Conservation (phyloP, 306 rosid species). For the Lagenaria siceraria region DNA sequence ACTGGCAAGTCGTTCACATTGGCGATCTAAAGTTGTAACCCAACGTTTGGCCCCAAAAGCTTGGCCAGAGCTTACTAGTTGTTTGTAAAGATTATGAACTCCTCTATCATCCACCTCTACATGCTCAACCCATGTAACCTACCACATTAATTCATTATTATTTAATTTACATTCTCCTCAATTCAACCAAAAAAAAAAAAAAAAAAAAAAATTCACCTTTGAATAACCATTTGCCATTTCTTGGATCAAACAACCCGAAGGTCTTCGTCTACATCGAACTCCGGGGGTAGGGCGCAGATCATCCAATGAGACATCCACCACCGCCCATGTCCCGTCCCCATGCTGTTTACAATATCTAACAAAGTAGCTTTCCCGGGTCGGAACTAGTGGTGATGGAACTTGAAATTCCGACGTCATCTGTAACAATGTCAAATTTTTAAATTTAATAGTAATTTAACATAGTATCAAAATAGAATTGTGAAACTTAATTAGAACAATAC, state of each 20-base stretch:
- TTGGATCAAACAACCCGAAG: slow-evolving; percentile 92
- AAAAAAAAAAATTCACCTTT: slow-evolving; percentile 29
- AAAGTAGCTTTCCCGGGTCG: slow-evolving; percentile 79
- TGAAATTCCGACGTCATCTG: slow-evolving; percentile 94
- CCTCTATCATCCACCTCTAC: slow-evolving; percentile 91
- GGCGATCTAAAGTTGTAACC: slow-evolving; percentile 84
- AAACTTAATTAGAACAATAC: not conserved
- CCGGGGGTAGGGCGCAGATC: slow-evolving; percentile 54
- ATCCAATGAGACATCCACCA: slow-evolving; percentile 88
- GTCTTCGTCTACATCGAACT: slow-evolving; percentile 62
- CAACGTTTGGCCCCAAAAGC: slow-evolving; percentile 96
- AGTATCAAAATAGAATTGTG: not conserved
- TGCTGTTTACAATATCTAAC: slow-evolving; percentile 91
- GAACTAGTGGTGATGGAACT: slow-evolving; percentile 89
- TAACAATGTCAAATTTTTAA: not conserved
- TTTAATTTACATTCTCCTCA: not conserved
- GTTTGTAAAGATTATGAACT: slow-evolving; percentile 79
- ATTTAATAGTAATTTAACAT: not conserved
- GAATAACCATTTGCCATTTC: slow-evolving; percentile 98
- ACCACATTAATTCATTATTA: not conserved
- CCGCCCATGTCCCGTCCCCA: slow-evolving; percentile 81
- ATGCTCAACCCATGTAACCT: slow-evolving; percentile 96
- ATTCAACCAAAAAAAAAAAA: not conserved
- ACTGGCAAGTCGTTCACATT: slow-evolving; percentile 91
- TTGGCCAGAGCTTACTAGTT: slow-evolving; percentile 68